Evolutionary conservation across 1,284 basidiomycete genomes (phyloP), one percentile per base, ranked within the genome.

Genomic region (Ustilago tritici): DNA sequence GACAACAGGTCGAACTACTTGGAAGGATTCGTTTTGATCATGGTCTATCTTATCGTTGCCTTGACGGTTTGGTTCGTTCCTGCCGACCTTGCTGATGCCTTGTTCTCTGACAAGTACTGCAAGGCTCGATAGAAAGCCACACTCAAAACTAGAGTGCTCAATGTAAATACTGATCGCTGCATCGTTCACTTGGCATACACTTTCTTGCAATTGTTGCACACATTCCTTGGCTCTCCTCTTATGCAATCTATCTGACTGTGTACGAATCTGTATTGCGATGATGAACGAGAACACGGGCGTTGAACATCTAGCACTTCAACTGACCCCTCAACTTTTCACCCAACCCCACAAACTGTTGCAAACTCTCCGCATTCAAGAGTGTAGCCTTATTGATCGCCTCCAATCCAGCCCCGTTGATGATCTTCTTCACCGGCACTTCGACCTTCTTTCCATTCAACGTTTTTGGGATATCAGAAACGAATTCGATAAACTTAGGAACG

Each of bases 361-460:
- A 88, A 81, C 92, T 93, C 65, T 90, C 90, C 9, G 93, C 92
- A 85, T 94, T 95, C 43, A 90, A 88, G 74, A 94, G 86, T 9
- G 93, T 94, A 14, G 92, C 89, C 17, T 90, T 90, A 86, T 95
- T 94, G 72, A 94, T 91, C 68, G 88, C 90, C 38, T 89, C 89
- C 55, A 92, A 81, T 12, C 90, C 88, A 0, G 92, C 90, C n/a
- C 93, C 93, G 85, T 94, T 93, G 88, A 94, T 91, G 79, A 94
- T 56, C 89, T 93, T 93, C 86, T 93, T 93, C 36, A 93, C 91
- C 10, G 92, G 89, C 12, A 93, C 92, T 86, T 95, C 94, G 57
- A 95, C 92, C 52, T 92, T 90, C 85, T 95, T 95, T 38, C 92
- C 92, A 76, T 95, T 95, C 61, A 94, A 87, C 14, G 94, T 95